A percentile compares a stretch with the other conserved stretches of the same genome.
phyloP scores from a whole-genome alignment of 2,329 filamentous ascomycete genomes.

The Taxawa tesnikishii region DNA sequence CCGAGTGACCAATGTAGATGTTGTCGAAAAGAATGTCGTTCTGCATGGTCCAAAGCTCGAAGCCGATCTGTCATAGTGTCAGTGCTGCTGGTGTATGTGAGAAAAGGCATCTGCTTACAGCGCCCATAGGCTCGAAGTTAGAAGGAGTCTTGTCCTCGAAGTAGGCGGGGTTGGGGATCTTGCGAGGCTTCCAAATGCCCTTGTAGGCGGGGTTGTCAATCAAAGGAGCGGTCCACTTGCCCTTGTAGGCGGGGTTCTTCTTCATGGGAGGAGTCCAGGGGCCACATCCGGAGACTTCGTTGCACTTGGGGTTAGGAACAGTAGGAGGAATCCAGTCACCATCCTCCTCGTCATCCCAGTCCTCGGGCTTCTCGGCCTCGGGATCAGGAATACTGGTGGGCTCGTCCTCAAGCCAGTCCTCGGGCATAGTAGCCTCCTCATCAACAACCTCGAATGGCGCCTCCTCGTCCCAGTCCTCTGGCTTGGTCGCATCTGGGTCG shows the following conservation, averaged over 20 bases:
- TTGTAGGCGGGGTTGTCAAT: slow-evolving; percentile 99
- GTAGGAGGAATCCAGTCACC: slow-evolving; percentile 91
- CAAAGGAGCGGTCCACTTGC: slow-evolving; percentile 87
- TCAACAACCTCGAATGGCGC: slow-evolving; percentile 94
- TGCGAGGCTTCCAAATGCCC: slow-evolving; percentile 84
- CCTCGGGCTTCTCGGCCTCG: slow-evolving; percentile 92
- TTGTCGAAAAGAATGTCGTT: slow-evolving; percentile 98
- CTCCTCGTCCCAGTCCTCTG: slow-evolving; percentile 98
- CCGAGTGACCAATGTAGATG: slow-evolving; percentile 98
- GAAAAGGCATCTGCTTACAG: slow-evolving; percentile 49
- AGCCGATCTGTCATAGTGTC: slow-evolving; percentile 57
- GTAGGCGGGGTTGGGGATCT: slow-evolving; percentile 94
- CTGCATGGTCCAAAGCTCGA: slow-evolving; percentile 99
- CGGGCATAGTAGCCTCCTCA: slow-evolving; percentile 79
- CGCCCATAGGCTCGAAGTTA: slow-evolving; percentile 96
- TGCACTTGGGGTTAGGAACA: slow-evolving; percentile 91
- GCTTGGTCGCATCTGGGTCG: slow-evolving; percentile 90
- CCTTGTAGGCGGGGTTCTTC: slow-evolving; percentile 96
- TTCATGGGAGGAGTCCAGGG: slow-evolving; percentile 85
- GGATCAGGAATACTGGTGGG: slow-evolving; percentile 74
- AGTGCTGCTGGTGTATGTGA: not conserved
- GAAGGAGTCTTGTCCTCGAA: slow-evolving; percentile 94
- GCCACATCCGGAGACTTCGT: slow-evolving; percentile 85
- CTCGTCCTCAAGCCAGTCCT: slow-evolving; percentile 93
- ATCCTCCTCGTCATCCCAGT: slow-evolving; percentile 99